A percentile compares a stretch with the other conserved stretches of the same genome.
Evolutionary conservation across 352 stramenopile genomes (phyloP).

Genomic region (Phytophthora vignae): DNA sequence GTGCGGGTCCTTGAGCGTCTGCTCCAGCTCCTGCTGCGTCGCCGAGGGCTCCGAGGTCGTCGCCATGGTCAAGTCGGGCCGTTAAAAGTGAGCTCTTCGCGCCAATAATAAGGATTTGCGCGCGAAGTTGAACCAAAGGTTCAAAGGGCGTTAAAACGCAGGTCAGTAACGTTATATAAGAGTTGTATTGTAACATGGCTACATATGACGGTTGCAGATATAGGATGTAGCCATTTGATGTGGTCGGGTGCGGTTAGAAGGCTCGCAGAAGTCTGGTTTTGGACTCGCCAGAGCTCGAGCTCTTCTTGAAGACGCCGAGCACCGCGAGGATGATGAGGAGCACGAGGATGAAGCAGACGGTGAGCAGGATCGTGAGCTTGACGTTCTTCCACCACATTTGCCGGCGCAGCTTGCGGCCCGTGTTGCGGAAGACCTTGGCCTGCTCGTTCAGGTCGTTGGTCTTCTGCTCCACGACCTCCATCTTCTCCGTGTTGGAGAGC

Average conservation of each 20-base stretch:
- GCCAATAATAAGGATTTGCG: no score
- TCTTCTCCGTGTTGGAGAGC: constrained; percentile 89
- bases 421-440: constrained; percentile 89
- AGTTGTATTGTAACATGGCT: constrained; percentile 22
- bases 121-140: no score
- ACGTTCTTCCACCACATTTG: constrained; percentile 91
- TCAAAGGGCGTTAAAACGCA: neutral
- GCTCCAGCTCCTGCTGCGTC: constrained; percentile 41
- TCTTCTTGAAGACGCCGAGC: constrained; percentile 80
- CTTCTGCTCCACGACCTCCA: constrained; percentile 90
- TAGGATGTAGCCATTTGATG: no score
- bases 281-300: constrained; percentile 31
- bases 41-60: constrained; percentile 9
- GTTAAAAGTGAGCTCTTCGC: neutral
- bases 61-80: constrained; percentile 5
- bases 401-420: constrained; percentile 76
- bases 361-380: constrained; percentile 75
- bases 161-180: constrained; percentile 11
- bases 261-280: constrained; percentile 25
- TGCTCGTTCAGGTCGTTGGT: constrained; percentile 90
- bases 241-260: neutral
- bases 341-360: constrained; percentile 69
- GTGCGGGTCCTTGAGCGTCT: constrained; percentile 75
- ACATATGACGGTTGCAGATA: constrained; percentile 15
- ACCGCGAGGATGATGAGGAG: constrained; percentile 81